These are phyloP conservation scores for Breviolum minutum DNA, from an alignment of 73 alveolate genomes.

Conservation along the genomic window DNA sequence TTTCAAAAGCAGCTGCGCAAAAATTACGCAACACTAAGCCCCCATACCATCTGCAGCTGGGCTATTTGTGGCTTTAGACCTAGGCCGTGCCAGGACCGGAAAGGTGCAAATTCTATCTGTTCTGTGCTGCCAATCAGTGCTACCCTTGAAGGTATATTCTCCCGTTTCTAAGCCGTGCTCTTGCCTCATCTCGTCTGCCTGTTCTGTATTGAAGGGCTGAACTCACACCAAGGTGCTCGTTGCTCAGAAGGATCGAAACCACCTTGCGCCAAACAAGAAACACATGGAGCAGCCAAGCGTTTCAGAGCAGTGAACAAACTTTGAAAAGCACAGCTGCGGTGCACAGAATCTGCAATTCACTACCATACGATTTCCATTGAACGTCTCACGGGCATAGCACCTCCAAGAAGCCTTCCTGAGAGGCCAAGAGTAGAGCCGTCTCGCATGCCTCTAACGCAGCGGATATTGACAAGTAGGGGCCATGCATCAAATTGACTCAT, in stretches of 20 bases:
- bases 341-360: too few species aligned
- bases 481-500: not conserved
- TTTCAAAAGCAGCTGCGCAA: not conserved
- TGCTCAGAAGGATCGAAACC: constrained; percentile 48
- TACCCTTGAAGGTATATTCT: too few species aligned
- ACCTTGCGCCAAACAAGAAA: constrained; percentile 7
- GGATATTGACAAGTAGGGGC: not conserved
- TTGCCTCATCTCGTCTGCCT: too few species aligned
- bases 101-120: not conserved
- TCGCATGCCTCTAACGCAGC: constrained; percentile 13
- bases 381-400: not conserved
- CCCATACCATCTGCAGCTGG: constrained; percentile 61
- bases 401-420: constrained; percentile 76
- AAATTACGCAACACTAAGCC: not conserved
- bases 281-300: too few species aligned
- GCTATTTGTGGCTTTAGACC: constrained; percentile 60
- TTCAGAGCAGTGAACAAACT: too few species aligned
- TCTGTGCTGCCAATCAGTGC: too few species aligned
- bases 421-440: constrained; percentile 65
- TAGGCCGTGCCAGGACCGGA: not conserved
- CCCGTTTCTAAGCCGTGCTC: too few species aligned
- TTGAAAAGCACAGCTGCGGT: too few species aligned
- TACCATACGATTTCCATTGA: too few species aligned
- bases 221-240: constrained; percentile 22
- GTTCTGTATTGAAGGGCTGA: too few species aligned